phyloP scores from a whole-genome alignment of 371 early-diverging fungal genomes.

The Parasitella parasitica region DNA sequence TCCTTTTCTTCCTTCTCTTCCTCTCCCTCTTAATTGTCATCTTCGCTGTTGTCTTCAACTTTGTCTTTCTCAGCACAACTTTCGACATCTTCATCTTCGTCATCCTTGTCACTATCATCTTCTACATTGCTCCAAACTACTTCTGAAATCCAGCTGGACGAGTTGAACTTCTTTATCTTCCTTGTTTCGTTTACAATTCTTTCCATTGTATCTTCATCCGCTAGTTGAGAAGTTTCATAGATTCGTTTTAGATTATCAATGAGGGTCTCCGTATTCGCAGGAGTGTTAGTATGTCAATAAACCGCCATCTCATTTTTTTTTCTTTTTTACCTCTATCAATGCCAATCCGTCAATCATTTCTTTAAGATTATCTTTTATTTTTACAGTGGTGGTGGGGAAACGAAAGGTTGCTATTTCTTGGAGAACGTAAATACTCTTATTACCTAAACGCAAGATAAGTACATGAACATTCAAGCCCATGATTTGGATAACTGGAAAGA shows the following conservation, averaged over 20 bases:
- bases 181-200: background rate
- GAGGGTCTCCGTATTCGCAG: background rate
- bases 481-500: background rate
- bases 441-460: background rate
- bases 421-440: background rate
- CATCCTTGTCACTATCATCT: background rate
- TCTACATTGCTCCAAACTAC: background rate
- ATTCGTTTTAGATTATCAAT: background rate
- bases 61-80: background rate
- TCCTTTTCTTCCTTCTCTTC: background rate
- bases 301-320: background rate
- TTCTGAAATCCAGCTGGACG: background rate
- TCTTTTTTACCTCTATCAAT: background rate
- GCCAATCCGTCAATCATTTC: background rate
- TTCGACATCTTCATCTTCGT: background rate
- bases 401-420: background rate
- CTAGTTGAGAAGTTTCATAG: background rate
- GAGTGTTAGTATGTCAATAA: background rate
- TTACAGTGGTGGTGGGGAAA: background rate
- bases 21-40: background rate
- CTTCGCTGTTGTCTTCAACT: background rate
- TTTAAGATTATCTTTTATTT: background rate
- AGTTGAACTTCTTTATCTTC: background rate
- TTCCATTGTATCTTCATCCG: background rate
- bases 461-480: no score